Conservation (phyloP, 2,329 filamentous ascomycete species). For the Pseudocercospora eumusae region DNA sequence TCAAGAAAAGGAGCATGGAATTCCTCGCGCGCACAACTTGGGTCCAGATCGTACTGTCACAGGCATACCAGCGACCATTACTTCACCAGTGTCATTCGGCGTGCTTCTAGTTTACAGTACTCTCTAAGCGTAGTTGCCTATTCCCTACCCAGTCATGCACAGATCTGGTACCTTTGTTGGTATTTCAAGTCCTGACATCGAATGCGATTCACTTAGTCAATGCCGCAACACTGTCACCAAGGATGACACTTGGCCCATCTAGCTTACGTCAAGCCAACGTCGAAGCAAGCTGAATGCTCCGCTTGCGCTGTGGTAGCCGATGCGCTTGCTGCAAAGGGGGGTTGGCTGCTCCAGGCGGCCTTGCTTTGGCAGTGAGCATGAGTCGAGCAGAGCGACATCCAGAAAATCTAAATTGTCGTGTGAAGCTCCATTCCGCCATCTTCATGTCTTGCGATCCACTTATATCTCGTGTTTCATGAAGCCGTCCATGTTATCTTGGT, state of each 20-base stretch:
- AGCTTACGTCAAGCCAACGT: background rate
- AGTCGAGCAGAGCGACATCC: background rate
- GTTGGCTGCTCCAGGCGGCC: background rate
- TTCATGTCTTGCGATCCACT: background rate
- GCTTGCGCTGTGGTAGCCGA: background rate
- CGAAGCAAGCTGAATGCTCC: background rate
- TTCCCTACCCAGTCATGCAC: background rate
- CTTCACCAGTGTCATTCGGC: background rate
- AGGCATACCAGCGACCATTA: background rate
- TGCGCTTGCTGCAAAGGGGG: background rate
- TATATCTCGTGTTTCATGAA: conserved; percentile 10
- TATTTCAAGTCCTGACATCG: background rate
- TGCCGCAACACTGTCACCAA: background rate
- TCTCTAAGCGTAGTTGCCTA: background rate
- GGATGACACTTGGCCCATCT: background rate
- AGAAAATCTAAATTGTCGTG: background rate
- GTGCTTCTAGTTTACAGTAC: background rate
- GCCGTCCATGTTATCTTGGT: conserved; percentile 8
- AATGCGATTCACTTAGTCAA: background rate
- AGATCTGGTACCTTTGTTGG: background rate
- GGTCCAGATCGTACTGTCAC: background rate
- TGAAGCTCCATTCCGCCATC: background rate
- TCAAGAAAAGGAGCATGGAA: background rate
- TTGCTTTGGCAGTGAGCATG: background rate
- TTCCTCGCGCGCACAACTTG: background rate